These are phyloP conservation scores for Curvularia eragrostidis DNA, from an alignment of 2,329 filamentous ascomycete species.

Conservation along the genomic window DNA sequence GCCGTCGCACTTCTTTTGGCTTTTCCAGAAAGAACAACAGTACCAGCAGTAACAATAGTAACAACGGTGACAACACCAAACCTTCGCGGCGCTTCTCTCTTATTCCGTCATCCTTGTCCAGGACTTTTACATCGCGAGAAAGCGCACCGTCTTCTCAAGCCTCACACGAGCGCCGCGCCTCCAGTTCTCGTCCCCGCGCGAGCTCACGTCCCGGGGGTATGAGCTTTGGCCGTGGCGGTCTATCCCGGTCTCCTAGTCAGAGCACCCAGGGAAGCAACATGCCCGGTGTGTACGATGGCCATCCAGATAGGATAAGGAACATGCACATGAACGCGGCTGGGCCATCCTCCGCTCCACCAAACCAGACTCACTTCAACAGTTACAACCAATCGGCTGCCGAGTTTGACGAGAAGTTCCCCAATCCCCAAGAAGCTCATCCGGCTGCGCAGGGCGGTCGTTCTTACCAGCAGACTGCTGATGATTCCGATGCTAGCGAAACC, in stretches of 20 bases:
- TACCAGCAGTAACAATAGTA: background rate
- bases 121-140: conserved; percentile 51
- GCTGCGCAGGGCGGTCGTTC: conserved; percentile 29
- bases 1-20: conserved; percentile 57
- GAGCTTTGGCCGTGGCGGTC: conserved; percentile 53
- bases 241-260: conserved; percentile 54
- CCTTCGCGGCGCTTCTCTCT: conserved; percentile 58
- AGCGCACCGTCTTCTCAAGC: conserved; percentile 41
- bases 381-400: conserved; percentile 29
- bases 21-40: conserved; percentile 55
- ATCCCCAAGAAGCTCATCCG: conserved; percentile 43
- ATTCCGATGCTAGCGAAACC: conserved; percentile 46
- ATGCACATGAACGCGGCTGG: conserved; percentile 24
- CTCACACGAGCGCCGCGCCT: conserved; percentile 45
- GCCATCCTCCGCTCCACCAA: conserved; percentile 46
- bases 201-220: conserved; percentile 49
- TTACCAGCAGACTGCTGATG: conserved; percentile 40
- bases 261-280: conserved; percentile 54
- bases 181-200: conserved; percentile 38
- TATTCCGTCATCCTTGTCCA: conserved; percentile 57
- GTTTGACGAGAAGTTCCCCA: conserved; percentile 48
- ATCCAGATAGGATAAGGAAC: conserved; percentile 41
- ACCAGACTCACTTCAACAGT: conserved; percentile 48
- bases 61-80: conserved; percentile 41
- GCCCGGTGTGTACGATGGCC: conserved; percentile 53